A percentile compares a stretch with the other conserved stretches of the same genome.
Evolutionary conservation across 768 basidiomycete species (phyloP).

Genomic region (Hypholoma fasciculare): DNA sequence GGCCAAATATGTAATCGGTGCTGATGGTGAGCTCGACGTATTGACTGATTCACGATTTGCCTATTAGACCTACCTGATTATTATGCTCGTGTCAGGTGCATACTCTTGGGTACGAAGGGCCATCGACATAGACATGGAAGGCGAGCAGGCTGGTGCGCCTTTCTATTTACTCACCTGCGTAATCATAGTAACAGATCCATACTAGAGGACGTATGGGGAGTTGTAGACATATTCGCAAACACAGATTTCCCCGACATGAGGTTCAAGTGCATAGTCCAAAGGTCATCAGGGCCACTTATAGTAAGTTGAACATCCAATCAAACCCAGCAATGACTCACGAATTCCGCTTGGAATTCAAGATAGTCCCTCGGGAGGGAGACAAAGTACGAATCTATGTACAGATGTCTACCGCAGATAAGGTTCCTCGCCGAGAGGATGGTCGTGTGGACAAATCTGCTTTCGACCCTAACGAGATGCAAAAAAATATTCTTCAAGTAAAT

Average conservation of each 20-base stretch:
- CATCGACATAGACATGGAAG: conserved; percentile 9
- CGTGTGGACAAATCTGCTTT: conserved; percentile 4
- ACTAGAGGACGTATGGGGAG: conserved; percentile 13
- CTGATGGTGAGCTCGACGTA: conserved; percentile 2
- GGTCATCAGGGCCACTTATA: conserved; percentile 5
- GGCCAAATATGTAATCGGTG: conserved; percentile 9
- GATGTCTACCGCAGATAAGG: conserved; percentile 2
- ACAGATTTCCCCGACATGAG: conserved; percentile 9
- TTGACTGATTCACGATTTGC: background rate
- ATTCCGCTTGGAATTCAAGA: background rate
- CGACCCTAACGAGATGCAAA: background rate
- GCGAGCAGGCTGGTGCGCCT: conserved; percentile 7
- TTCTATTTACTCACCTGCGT: no score
- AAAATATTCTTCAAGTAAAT: conserved; percentile 1
- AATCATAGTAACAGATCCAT: background rate
- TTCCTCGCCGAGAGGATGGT: conserved; percentile 7
- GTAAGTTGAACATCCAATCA: background rate
- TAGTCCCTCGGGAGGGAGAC: conserved; percentile 11
- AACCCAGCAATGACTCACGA: background rate
- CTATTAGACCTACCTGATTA: background rate
- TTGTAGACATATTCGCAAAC: conserved; percentile 4
- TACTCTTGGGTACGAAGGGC: conserved; percentile 11
- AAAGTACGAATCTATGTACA: conserved; percentile 9
- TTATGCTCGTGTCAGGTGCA: background rate
- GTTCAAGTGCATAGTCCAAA: conserved; percentile 10